These are phyloP conservation scores for Petasospora fabianii DNA, from an alignment of 1,139 yeast species.

Conservation along the genomic window DNA sequence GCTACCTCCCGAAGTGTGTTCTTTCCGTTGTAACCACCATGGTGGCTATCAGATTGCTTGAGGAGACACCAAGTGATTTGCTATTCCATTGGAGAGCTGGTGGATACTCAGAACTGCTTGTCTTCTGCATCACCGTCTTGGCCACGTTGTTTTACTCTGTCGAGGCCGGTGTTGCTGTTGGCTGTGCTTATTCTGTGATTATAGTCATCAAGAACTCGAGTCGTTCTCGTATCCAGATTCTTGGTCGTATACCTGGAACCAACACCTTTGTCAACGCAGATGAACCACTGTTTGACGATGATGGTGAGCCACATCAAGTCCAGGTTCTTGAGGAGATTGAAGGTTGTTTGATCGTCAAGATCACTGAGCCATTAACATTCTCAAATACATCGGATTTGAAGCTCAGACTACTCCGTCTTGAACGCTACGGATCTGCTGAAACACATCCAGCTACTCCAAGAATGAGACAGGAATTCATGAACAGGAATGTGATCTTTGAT, in stretches of 20 bases:
- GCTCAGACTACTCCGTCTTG: constrained; percentile 70
- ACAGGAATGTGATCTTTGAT: constrained; percentile 73
- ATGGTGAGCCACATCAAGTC: constrained; percentile 10
- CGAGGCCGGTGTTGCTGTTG: constrained; percentile 86
- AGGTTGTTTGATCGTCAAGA: constrained; percentile 80
- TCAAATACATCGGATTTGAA: constrained; percentile 85
- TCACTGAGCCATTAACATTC: constrained; percentile 91
- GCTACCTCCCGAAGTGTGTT: constrained; percentile 76
- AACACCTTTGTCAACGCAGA: constrained; percentile 78
- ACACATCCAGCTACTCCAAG: constrained; percentile 81
- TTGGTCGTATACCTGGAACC: constrained; percentile 80
- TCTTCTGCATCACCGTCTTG: constrained; percentile 67
- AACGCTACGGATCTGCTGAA: constrained; percentile 76
- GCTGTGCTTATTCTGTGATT: constrained; percentile 74
- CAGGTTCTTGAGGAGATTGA: constrained; percentile 62
- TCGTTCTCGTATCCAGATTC: constrained; percentile 81
- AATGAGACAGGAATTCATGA: constrained; percentile 49
- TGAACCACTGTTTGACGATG: constrained; percentile 31
- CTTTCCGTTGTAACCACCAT: constrained; percentile 77
- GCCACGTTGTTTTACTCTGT: constrained; percentile 80
- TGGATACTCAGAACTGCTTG: constrained; percentile 75
- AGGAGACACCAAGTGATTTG: constrained; percentile 84
- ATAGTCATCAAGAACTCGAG: constrained; percentile 85
- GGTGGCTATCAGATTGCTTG: constrained; percentile 75
- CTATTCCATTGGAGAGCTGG: constrained; percentile 66